phyloP scores from a whole-genome alignment of 2,329 filamentous ascomycete species.

The Ophiostoma pallidulum region DNA sequence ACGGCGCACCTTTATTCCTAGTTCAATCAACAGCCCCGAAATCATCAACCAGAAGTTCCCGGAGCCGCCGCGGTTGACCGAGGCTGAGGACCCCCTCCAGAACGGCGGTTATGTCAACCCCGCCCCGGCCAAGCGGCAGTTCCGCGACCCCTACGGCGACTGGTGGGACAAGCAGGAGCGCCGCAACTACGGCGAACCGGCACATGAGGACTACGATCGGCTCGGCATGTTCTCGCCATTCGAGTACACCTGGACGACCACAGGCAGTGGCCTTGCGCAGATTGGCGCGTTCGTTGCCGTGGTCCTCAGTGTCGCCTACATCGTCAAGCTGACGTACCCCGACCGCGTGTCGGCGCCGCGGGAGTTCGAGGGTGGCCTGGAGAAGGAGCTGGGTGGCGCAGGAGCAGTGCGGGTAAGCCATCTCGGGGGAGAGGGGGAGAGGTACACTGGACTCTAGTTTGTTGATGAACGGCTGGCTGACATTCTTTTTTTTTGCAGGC shows the following conservation, averaged over 20 bases:
- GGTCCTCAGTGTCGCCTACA: conserved; percentile 55
- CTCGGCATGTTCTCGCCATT: conserved; percentile 83
- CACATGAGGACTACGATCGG: conserved; percentile 93
- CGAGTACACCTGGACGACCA: conserved; percentile 73
- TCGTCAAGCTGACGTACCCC: conserved; percentile 61
- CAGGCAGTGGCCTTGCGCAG: conserved; percentile 60
- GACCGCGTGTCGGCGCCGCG: conserved; percentile 61
- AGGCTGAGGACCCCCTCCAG: conserved; percentile 59
- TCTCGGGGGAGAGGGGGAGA: no score
- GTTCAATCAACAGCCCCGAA: conserved; percentile 36
- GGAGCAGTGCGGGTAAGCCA: conserved; percentile 50
- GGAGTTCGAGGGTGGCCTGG: conserved; percentile 62
- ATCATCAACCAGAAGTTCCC: conserved; percentile 44
- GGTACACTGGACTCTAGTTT: no score
- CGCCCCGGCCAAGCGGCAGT: conserved; percentile 71
- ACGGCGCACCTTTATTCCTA: conserved; percentile 49
- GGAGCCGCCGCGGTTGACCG: conserved; percentile 37
- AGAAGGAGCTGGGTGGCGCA: conserved; percentile 64
- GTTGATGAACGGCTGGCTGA: no score
- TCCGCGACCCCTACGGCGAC: conserved; percentile 82
- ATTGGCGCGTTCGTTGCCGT: conserved; percentile 56
- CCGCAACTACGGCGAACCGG: conserved; percentile 90
- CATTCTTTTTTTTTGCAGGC: no score
- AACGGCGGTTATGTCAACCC: conserved; percentile 82
- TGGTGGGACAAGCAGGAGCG: conserved; percentile 99